Evolutionary conservation across 1,139 yeast species (phyloP).

Genomic region (Citeromyces hawaiiensis): DNA sequence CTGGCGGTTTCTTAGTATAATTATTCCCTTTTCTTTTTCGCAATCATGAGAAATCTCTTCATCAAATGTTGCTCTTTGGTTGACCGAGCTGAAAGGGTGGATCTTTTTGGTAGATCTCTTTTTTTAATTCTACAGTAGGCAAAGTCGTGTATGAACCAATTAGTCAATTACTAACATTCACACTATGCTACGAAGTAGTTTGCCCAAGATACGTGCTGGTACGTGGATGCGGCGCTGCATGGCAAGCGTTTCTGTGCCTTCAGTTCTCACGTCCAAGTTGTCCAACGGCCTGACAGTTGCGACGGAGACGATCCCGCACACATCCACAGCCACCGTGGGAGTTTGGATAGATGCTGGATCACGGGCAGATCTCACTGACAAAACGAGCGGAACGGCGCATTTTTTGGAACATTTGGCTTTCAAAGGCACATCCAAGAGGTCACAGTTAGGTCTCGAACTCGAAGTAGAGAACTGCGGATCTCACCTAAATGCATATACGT

Average conservation of each 20-base stretch:
- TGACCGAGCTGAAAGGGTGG: no score
- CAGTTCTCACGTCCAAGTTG: slow-evolving; percentile 47
- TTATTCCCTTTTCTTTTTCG: no score
- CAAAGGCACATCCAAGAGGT: slow-evolving; percentile 77
- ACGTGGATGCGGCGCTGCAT: not conserved
- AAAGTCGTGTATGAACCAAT: not conserved
- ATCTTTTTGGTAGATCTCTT: no score
- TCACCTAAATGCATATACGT: slow-evolving; percentile 92
- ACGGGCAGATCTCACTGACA: slow-evolving; percentile 75
- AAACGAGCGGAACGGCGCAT: slow-evolving; percentile 91
- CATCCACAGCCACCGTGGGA: slow-evolving; percentile 93
- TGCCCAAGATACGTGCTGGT: not conserved
- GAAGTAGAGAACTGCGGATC: slow-evolving; percentile 96
- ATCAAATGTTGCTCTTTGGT: no score
- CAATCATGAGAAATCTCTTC: no score
- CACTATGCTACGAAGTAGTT: not conserved
- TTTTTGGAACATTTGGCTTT: slow-evolving; percentile 92
- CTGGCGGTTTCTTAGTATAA: no score
- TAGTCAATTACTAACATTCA: not conserved
- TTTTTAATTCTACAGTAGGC: no score
- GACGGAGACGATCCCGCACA: slow-evolving; percentile 75
- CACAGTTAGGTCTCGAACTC: slow-evolving; percentile 77
- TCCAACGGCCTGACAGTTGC: slow-evolving; percentile 91
- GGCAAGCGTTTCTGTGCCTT: slow-evolving; percentile 18
- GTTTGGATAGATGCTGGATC: slow-evolving; percentile 98